Conservation (phyloP, 2,329 filamentous ascomycete species). For the Exophiala aquamarina region DNA sequence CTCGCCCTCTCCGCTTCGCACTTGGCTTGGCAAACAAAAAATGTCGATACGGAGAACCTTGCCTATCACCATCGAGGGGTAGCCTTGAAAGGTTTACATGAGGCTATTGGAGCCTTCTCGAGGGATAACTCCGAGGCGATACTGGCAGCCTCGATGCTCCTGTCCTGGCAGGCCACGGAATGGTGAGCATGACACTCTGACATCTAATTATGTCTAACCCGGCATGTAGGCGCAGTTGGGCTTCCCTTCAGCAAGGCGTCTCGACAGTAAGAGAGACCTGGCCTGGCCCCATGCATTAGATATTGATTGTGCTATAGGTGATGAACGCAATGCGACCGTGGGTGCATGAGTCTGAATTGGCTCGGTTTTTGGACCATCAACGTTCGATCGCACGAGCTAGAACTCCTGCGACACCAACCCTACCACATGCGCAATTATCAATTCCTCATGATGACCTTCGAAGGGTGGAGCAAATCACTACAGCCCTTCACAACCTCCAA, state of each 20-base stretch:
- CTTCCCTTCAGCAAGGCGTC: constrained; percentile 86
- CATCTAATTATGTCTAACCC: constrained; percentile 35
- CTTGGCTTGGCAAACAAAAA: constrained; percentile 84
- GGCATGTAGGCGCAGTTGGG: constrained; percentile 78
- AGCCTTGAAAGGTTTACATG: constrained; percentile 82
- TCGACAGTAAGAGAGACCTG: constrained; percentile 67
- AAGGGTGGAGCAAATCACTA: constrained; percentile 65
- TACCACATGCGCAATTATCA: constrained; percentile 31
- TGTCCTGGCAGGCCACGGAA: constrained; percentile 95
- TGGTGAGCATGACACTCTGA: constrained; percentile 62
- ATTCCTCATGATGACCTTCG: constrained; percentile 60
- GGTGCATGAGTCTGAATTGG: constrained; percentile 78
- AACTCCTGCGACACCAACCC: constrained; percentile 35
- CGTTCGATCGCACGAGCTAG: constrained; percentile 37
- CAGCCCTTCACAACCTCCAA: constrained; percentile 60
- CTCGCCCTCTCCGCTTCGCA: constrained; percentile 94
- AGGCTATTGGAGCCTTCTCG: constrained; percentile 82
- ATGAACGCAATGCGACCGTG: constrained; percentile 88
- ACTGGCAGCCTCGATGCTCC: constrained; percentile 82
- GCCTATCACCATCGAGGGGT: constrained; percentile 85
- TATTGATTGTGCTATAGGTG: constrained; percentile 54
- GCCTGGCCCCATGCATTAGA: neutral
- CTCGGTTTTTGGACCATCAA: constrained; percentile 42
- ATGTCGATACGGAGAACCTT: constrained; percentile 80
- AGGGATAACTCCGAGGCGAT: constrained; percentile 86